Evolutionary conservation across 352 stramenopile genomes (phyloP), one percentile per base, ranked within the genome.

Genomic region (Globisporangium carolinianum): DNA sequence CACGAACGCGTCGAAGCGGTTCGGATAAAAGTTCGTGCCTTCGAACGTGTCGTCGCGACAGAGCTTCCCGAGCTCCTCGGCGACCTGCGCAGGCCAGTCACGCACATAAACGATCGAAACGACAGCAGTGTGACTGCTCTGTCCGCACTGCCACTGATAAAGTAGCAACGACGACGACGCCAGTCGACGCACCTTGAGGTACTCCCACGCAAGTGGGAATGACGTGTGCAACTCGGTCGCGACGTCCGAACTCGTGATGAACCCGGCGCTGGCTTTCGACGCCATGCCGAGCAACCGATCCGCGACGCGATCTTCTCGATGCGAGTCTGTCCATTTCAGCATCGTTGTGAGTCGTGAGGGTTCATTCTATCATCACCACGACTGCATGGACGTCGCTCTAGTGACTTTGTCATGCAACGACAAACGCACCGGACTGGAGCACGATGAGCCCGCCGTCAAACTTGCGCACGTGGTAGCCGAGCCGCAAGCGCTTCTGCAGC

Each of bases 11-110:
- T 72, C 71, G 70, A 98, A 98, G 5, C 67, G 72, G 72, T 98
- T 99, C 2, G 87, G 83, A 71, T 97, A 99, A 61, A 98, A 99
- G 62, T 95, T 91, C 14, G 85, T 87, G 0, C 91, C 93, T 72
- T 98, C 90, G 51, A 98, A 89, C 9, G 89, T 98, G 54, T 97
- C 91, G 69, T 99, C 97, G 56, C 97, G 85, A 75, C 94, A 98
- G 8, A 99, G 63, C 58, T 88, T 89, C 35, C 93, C 94, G 39
- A 94, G 75, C 53, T 95, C 70, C 69, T 99, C 97, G 4, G 94
- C 95, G 39, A 96, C 87, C 71, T 96, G 57, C 43, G 4, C 14
- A 6, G 37, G 45, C 10, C 14, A 24, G n/a, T 24, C 1, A 12
- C 39, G 3, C 11, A 43, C 11, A 43, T 43, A 15, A 6, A 36